Evolutionary conservation across 2,329 filamentous ascomycete species (phyloP).

Genomic region (Tolypocladium endophyticum): DNA sequence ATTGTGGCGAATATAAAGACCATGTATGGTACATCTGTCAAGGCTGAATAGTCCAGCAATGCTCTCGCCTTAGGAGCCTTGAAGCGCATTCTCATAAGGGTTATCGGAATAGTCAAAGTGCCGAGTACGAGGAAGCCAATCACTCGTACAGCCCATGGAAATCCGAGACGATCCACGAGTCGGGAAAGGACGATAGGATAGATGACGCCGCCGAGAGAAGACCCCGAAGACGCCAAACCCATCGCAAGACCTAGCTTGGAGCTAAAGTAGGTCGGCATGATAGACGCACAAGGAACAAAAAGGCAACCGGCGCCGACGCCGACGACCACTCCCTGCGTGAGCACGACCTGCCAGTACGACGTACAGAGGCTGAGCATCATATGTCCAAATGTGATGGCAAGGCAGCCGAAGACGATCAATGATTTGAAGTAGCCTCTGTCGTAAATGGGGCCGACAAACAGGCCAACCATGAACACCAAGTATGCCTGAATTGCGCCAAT

Average conservation of each 20-base stretch:
- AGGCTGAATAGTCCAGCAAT: constrained; percentile 12
- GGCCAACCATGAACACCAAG: constrained; percentile 24
- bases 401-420: constrained; percentile 28
- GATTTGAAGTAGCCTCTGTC: constrained; percentile 34
- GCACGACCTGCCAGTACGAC: constrained; percentile 32
- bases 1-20: constrained; percentile 15
- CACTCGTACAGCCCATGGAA: constrained; percentile 16
- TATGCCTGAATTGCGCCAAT: constrained; percentile 37
- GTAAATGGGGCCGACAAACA: constrained; percentile 30
- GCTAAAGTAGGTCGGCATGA: constrained; percentile 23
- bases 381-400: constrained; percentile 33
- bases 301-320: constrained; percentile 32
- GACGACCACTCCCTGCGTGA: constrained; percentile 32
- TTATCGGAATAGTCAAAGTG: constrained; percentile 24
- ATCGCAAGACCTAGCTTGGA: constrained; percentile 16
- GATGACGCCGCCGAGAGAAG: constrained; percentile 20
- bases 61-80: constrained; percentile 11
- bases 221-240: constrained; percentile 21
- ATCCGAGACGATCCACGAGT: constrained; percentile 14
- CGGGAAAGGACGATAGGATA: constrained; percentile 17
- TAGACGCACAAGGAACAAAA: constrained; percentile 24
- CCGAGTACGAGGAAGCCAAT: constrained; percentile 18
- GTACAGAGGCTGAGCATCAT: constrained; percentile 28
- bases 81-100: constrained; percentile 26
- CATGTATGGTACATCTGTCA: constrained; percentile 4